Percentiles rank a stretch among this genome's conserved stretches.
Conservation (phyloP, 2,329 filamentous ascomycete species). For the Colletotrichum sp. region DNA sequence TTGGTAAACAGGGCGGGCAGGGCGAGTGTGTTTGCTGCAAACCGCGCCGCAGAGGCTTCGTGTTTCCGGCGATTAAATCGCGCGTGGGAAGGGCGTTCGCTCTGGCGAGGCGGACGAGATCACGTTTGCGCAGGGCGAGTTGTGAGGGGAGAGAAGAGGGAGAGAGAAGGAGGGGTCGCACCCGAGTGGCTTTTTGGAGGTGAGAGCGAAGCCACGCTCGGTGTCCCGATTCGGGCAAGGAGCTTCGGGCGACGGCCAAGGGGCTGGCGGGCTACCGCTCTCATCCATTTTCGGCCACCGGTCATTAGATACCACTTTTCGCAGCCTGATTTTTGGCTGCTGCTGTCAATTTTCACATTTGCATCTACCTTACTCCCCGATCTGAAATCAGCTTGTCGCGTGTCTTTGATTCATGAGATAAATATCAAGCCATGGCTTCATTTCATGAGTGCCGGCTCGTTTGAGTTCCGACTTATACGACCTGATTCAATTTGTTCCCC, state of each 20-base stretch:
- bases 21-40: background rate
- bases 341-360: background rate
- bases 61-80: background rate
- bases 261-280: background rate
- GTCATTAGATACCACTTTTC: background rate
- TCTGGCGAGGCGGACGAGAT: background rate
- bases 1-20: background rate
- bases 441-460: background rate
- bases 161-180: background rate
- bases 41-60: background rate
- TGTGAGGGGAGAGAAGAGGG: background rate
- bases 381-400: background rate
- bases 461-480: background rate
- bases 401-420: background rate
- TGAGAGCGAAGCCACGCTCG: constrained; percentile 17
- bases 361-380: background rate
- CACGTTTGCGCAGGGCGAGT: background rate
- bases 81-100: background rate
- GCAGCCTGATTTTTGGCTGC: background rate
- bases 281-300: background rate
- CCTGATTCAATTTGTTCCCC: background rate
- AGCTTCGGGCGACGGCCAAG: background rate
- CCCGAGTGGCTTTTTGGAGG: background rate
- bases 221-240: constrained; percentile 12
- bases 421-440: background rate